Percentiles rank a stretch among this genome's conserved stretches.
These are phyloP conservation scores for Geosmithia putterillii DNA, from an alignment of 2,329 filamentous ascomycete species.

Conservation along the genomic window DNA sequence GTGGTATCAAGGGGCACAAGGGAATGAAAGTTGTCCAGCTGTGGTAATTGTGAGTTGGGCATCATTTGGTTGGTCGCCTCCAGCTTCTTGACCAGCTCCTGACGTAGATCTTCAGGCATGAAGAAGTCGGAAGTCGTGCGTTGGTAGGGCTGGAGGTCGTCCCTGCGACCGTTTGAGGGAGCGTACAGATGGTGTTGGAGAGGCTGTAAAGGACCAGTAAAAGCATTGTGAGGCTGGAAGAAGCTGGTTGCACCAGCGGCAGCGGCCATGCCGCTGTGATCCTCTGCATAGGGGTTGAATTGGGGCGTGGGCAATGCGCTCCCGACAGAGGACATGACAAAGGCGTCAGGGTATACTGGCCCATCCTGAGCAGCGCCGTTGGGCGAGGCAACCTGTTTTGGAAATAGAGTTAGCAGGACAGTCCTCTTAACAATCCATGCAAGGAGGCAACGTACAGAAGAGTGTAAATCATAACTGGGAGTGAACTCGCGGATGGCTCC, in stretches of 20 bases:
- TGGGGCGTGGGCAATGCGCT: conserved; percentile 38
- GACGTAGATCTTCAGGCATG: conserved; percentile 71
- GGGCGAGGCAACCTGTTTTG: conserved; percentile 20
- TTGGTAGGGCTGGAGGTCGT: conserved; percentile 76
- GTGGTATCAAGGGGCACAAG: conserved; percentile 79
- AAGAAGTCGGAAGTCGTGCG: conserved; percentile 85
- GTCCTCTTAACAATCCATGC: not conserved
- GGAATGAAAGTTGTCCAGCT: conserved; percentile 82
- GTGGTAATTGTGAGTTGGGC: conserved; percentile 62
- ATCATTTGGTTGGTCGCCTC: conserved; percentile 79
- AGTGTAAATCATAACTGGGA: conserved; percentile 41
- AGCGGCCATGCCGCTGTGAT: conserved; percentile 44
- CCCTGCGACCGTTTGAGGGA: conserved; percentile 69
- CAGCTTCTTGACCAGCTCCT: conserved; percentile 80
- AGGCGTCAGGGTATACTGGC: conserved; percentile 44
- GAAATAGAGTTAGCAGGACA: not conserved
- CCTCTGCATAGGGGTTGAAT: conserved; percentile 69
- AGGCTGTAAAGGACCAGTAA: conserved; percentile 44
- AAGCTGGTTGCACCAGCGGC: conserved; percentile 42
- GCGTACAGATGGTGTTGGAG: conserved; percentile 90
- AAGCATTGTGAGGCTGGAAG: conserved; percentile 47
- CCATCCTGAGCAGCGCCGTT: conserved; percentile 37
- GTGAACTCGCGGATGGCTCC: conserved; percentile 47
- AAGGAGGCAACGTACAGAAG: conserved; percentile 21
- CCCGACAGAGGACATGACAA: conserved; percentile 43